Percentiles rank a stretch among this genome's conserved stretches.
Evolutionary conservation across 768 basidiomycete genomes (phyloP).

Genomic region (Rhizopogon vulgaris): DNA sequence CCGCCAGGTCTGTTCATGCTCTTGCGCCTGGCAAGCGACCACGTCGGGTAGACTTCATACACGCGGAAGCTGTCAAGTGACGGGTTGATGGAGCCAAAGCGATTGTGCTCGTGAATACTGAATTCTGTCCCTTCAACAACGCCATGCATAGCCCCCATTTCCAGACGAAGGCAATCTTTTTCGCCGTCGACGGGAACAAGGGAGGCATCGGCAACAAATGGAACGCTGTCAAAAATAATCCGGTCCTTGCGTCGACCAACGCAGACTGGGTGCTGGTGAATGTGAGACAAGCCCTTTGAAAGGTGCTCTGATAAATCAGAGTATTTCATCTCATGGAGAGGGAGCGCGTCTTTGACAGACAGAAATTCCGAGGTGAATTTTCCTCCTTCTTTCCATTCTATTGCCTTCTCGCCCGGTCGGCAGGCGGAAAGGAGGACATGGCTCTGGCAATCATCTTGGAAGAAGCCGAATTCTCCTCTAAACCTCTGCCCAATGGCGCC

Average conservation of each 20-base stretch:
- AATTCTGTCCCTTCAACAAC: constrained; percentile 60
- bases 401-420: constrained; percentile 45
- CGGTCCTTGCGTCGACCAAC: constrained; percentile 44
- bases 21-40: constrained; percentile 46
- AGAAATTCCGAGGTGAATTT: constrained; percentile 55
- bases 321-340: constrained; percentile 52
- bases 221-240: constrained; percentile 48
- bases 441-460: constrained; percentile 31
- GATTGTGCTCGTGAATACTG: constrained; percentile 56
- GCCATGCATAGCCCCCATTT: constrained; percentile 57
- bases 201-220: constrained; percentile 45
- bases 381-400: constrained; percentile 59
- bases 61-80: constrained; percentile 44
- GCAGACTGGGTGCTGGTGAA: constrained; percentile 42
- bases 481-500: constrained; percentile 33
- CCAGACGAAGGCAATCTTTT: constrained; percentile 39
- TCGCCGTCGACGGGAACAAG: constrained; percentile 41
- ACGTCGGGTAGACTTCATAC: constrained; percentile 49
- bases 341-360: constrained; percentile 34
- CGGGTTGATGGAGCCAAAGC: constrained; percentile 51
- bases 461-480: constrained; percentile 37
- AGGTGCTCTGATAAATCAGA: constrained; percentile 41
- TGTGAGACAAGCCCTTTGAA: constrained; percentile 28
- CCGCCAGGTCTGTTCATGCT: constrained; percentile 26
- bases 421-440: constrained; percentile 58